phyloP scores from a whole-genome alignment of 1,284 basidiomycete species.

The Ceratobasidium sp. region DNA sequence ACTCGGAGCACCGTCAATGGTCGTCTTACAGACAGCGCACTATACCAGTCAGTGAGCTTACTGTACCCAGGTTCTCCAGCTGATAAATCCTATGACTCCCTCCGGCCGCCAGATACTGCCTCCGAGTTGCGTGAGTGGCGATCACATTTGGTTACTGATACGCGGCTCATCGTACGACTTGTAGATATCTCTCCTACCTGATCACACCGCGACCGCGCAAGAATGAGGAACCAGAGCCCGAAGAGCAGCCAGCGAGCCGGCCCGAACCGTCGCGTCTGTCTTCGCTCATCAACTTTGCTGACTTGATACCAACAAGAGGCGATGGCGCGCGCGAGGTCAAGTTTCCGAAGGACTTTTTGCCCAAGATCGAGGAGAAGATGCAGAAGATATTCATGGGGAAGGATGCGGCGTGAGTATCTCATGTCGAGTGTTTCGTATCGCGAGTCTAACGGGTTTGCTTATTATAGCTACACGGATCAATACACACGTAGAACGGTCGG shows the following conservation, averaged over 20 bases:
- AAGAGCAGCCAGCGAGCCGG: conserved; percentile 62
- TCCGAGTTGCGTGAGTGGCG: conserved; percentile 31
- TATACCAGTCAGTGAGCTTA: conserved; percentile 76
- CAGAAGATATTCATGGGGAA: conserved; percentile 93
- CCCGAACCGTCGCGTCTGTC: conserved; percentile 74
- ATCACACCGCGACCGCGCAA: conserved; percentile 65
- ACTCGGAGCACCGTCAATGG: conserved; percentile 43
- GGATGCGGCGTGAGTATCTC: conserved; percentile 78
- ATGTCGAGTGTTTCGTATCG: neutral
- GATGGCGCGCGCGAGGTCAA: conserved; percentile 86
- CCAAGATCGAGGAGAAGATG: conserved; percentile 87
- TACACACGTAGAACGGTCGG: conserved; percentile 89
- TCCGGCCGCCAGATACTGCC: conserved; percentile 7
- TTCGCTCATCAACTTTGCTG: conserved; percentile 70
- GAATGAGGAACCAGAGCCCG: conserved; percentile 31
- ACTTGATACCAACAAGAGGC: conserved; percentile 74
- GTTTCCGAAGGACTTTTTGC: conserved; percentile 93
- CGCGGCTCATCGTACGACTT: conserved; percentile 72
- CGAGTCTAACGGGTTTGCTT: neutral
- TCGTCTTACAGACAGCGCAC: conserved; percentile 76
- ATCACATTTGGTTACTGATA: conserved; percentile 32
- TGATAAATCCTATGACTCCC: conserved; percentile 23
- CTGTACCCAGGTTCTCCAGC: conserved; percentile 40
- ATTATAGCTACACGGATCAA: conserved; percentile 84
- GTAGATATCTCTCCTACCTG: conserved; percentile 76